Base-by-base conservation (phyloP, 805 yeast genomes). In the Cephaloascus albidus region DNA sequence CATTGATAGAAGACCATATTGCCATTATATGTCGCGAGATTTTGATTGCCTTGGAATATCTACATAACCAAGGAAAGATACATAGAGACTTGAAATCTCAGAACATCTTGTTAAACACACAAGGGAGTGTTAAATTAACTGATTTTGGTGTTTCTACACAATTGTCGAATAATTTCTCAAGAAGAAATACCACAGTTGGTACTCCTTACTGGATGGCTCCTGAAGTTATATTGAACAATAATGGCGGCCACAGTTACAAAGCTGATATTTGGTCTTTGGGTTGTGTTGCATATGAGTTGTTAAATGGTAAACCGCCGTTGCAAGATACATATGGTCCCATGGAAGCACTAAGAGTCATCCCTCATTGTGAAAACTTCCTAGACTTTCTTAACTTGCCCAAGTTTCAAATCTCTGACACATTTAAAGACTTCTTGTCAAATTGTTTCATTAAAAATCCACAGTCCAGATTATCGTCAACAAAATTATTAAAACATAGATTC, bases 211-310 rank as follows among this genome's bases (percentile, higher is more conserved):
- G 80, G 79, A 74, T 76, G 81, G 76, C 81, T 1, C 81, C 81
- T 0, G 81, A 76, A 41, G 74, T 76, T 2, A 74, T 76, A 19
- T 51, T 68, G 45, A 72, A 76, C 46, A 76, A 72, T 44, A 74
- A 78, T 47, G 76, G 78, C n/a, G 80, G 74, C 39, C 71, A 67
- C 45, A 54, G 62, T 39, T 65, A 44, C 45, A 71, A 76, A 38
- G 89, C 90, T 0, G 93, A 83, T 55, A 70, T 83, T 3, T 83
- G 93, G 93, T 79, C 86, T 6, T 60, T 83, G 42, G 93, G 90
- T 1, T 82, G 86, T 43, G 83, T 90, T 28, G 77, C 85, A 2
- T 78, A 78, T 41, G 94, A 84, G 52, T 58, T 84, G 44, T 80
- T 82, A 10, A 68, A 68, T 23, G 87, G 89, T 0, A 79, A 72